Base-by-base conservation (phyloP, 2,329 filamentous ascomycete genomes). In the Domatiomyces catenatus region DNA sequence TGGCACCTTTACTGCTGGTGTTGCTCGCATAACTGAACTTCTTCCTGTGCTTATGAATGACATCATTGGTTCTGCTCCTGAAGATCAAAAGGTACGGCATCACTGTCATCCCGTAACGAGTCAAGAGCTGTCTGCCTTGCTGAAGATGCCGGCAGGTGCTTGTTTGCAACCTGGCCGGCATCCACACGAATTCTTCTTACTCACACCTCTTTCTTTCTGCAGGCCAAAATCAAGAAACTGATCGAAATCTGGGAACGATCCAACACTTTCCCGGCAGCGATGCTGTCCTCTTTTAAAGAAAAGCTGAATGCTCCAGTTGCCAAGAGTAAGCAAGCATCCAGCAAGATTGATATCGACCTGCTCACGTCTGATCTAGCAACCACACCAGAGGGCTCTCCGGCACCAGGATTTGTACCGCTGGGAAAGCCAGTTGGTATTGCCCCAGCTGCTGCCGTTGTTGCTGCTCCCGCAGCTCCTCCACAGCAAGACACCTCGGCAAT, bases 211-310 rank as follows among this genome's bases (percentile, higher is more conserved):
- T 60, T 65, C 63, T 64, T 64, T 57, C 64, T 65, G 81, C 83
- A 92, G 85, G 87, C 94, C 66, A 96, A 95, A 73, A 90, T 96
- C 68, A 82, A 76, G 65, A 96, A 96, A 67, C 78, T 98, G 60
- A 74, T 96, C 70, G 89, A 94, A 65, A 98, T 98, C 59, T 98
- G 92, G 92, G 89, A 95, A 66, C 92, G 92, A 63, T 87, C 86
- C 57, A 83, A 84, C 64, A 96, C 89, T 19, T 96, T 98, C 67
- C 88, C 92, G 22, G 66, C 75, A 43, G 68, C 81, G 49, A 83
- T 94, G 79, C 78, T 98, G 60, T 66, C 71, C n/a, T 79, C 79
- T 39, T 94, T 94, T 75, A 90, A 87, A 69, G 76, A 86, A 64
- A 89, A 86, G 67, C 67, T 94, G 61, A 82, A 75, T 56, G 74